A percentile compares a stretch with the other conserved stretches of the same genome.
phyloP scores from a whole-genome alignment of 2,329 filamentous ascomycete species.

The Cadophora sp. region DNA sequence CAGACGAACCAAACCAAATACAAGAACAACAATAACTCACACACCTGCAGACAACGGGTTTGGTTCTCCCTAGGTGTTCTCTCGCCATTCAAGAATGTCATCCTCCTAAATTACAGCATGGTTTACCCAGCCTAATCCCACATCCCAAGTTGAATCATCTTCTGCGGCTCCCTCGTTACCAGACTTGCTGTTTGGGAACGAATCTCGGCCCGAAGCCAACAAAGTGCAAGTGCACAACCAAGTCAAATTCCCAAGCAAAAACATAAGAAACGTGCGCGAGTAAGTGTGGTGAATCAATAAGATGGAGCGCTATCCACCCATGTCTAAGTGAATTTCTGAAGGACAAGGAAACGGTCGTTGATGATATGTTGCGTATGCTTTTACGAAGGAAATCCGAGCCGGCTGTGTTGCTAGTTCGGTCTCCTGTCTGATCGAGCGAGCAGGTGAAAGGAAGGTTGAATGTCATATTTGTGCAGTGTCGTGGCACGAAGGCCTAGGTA shows the following conservation, averaged over 20 bases:
- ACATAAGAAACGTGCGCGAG: constrained; percentile 15
- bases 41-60: neutral
- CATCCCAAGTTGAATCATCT: neutral
- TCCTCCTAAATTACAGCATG: constrained; percentile 39
- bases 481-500: constrained; percentile 6
- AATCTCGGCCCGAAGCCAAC: constrained; percentile 9
- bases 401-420: neutral
- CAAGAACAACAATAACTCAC: constrained; percentile 12
- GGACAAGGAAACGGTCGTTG: constrained; percentile 1
- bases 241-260: neutral
- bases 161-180: neutral
- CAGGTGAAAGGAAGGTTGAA: neutral
- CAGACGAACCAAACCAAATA: constrained; percentile 9
- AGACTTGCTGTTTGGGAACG: constrained; percentile 2
- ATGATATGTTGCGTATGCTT: constrained; percentile 20
- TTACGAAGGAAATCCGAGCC: constrained; percentile 16
- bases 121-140: constrained; percentile 21
- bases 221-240: neutral
- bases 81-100: constrained; percentile 20
- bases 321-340: constrained; percentile 20
- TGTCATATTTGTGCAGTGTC: constrained; percentile 21
- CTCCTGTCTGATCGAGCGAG: neutral
- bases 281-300: constrained; percentile 11
- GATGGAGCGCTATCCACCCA: constrained; percentile 16
- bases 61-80: neutral